These are phyloP conservation scores for Cladophialophora psammophila DNA, from an alignment of 2,329 filamentous ascomycete genomes.

Conservation along the genomic window DNA sequence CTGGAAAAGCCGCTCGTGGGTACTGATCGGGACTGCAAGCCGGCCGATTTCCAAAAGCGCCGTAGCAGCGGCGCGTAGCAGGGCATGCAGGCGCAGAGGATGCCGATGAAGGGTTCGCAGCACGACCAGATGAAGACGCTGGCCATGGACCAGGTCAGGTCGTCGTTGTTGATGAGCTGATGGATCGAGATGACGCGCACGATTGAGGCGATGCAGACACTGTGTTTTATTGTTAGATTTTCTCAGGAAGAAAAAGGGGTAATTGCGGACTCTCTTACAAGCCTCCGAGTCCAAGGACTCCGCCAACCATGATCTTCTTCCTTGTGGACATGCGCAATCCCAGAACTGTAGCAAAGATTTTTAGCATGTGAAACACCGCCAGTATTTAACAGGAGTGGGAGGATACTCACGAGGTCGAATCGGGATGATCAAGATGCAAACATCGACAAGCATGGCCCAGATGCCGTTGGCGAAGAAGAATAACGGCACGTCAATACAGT, in stretches of 20 bases:
- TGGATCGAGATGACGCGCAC: slow-evolving; percentile 19
- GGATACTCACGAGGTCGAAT: slow-evolving; percentile 17
- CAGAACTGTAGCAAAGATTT: slow-evolving; percentile 15
- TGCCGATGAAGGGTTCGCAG: slow-evolving; percentile 21
- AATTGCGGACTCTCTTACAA: slow-evolving; percentile 14
- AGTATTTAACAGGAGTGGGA: slow-evolving; percentile 7
- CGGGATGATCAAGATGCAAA: slow-evolving; percentile 19
- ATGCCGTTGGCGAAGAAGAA: slow-evolving; percentile 23
- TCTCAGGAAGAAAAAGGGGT: slow-evolving; percentile 8
- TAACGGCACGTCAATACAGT: slow-evolving; percentile 19
- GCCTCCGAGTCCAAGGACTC: slow-evolving; percentile 17
- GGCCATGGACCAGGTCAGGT: slow-evolving; percentile 21
- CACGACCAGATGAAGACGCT: slow-evolving; percentile 22
- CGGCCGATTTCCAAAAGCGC: slow-evolving; percentile 17
- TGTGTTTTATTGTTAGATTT: slow-evolving; percentile 17
- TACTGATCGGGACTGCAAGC: slow-evolving; percentile 19
- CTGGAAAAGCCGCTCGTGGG: slow-evolving; percentile 20
- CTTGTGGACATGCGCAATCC: slow-evolving; percentile 16
- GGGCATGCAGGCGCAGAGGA: slow-evolving; percentile 20
- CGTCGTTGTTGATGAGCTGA: slow-evolving; percentile 15
- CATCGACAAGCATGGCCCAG: slow-evolving; percentile 22
- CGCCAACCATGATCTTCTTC: slow-evolving; percentile 17
- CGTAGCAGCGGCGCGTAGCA: slow-evolving; percentile 19
- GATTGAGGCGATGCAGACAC: slow-evolving; percentile 18
- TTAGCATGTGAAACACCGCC: slow-evolving; percentile 13